Evolutionary conservation across 2,329 filamentous ascomycete species (phyloP).

Genomic region (Colletotrichum sp.): DNA sequence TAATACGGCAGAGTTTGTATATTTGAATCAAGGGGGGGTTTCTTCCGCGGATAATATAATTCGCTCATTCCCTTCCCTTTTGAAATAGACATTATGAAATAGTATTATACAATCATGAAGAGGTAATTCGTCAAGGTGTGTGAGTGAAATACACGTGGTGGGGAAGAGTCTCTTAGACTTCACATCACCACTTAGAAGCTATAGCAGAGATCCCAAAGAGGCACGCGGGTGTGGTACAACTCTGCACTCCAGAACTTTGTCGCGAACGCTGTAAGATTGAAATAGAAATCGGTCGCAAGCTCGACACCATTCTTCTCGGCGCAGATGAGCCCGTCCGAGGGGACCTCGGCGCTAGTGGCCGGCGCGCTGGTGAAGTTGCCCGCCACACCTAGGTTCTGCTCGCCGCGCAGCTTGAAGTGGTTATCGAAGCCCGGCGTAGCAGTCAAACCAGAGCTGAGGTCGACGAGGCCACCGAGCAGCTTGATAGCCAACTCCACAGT

Average conservation of each 20-base stretch:
- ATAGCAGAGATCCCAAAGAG: slow-evolving; percentile 20
- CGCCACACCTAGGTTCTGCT: slow-evolving; percentile 24
- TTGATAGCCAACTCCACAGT: slow-evolving; percentile 43
- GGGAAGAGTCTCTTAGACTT: not conserved
- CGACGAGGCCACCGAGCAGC: slow-evolving; percentile 37
- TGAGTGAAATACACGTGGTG: not conserved
- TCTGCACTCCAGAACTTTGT: slow-evolving; percentile 29
- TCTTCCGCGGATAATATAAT: not conserved
- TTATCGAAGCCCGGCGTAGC: slow-evolving; percentile 41
- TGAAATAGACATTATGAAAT: not conserved
- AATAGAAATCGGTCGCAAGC: slow-evolving; percentile 29
- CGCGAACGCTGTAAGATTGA: slow-evolving; percentile 29
- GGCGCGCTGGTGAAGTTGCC: slow-evolving; percentile 11
- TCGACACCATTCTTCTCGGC: slow-evolving; percentile 26
- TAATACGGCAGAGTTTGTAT: not conserved
- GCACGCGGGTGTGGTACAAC: slow-evolving; percentile 23
- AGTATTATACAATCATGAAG: not conserved
- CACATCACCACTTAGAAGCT: not conserved
- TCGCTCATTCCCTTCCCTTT: not conserved
- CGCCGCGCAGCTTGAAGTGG: slow-evolving; percentile 32
- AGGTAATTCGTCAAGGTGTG: not conserved
- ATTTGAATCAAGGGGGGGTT: not conserved
- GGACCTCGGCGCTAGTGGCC: slow-evolving; percentile 8
- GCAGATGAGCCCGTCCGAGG: slow-evolving; percentile 23
- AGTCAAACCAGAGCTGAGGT: slow-evolving; percentile 42